Conservation (phyloP, 139 green algal species). For the Auxenochlorella pyrenoidosa region DNA sequence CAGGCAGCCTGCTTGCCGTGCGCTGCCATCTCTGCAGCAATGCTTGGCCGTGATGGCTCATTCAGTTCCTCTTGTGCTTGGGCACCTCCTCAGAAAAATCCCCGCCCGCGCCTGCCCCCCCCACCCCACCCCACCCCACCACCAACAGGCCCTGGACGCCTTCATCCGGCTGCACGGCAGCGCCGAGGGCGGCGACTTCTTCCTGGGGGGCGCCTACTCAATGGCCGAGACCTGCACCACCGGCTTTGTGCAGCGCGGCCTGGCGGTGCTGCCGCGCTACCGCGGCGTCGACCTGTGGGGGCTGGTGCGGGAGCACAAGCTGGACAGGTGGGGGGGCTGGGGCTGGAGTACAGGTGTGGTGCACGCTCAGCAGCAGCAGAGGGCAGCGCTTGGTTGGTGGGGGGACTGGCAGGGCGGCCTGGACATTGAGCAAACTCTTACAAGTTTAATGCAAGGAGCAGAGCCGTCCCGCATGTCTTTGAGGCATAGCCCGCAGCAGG, state of each 20-base stretch:
- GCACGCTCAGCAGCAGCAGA: no score
- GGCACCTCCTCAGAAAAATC: no score
- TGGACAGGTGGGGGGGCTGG: constrained; percentile 26
- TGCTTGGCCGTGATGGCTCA: no score
- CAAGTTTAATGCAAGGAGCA: no score
- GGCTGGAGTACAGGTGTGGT: not conserved
- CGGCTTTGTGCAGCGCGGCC: constrained; percentile 24
- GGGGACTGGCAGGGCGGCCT: no score
- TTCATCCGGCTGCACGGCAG: constrained; percentile 17
- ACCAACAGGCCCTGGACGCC: constrained; percentile 9
- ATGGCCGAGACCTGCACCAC: constrained; percentile 9
- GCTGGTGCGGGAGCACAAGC: not conserved
- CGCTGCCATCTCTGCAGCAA: no score
- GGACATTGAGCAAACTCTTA: no score
- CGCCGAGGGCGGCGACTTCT: constrained; percentile 30
- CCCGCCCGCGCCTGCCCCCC: not conserved
- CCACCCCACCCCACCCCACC: not conserved
- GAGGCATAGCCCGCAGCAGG: no score
- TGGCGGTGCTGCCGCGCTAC: constrained; percentile 19
- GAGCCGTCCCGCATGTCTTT: no score
- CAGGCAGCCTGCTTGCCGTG: no score
- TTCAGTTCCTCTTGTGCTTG: no score
- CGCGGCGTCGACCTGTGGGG: constrained; percentile 20
- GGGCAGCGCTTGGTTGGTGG: no score
- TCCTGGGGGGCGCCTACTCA: constrained; percentile 23